Evolutionary conservation across 305 asterid species (phyloP), one percentile per base, ranked within the genome.

Genomic region (Striga hermonthica): DNA sequence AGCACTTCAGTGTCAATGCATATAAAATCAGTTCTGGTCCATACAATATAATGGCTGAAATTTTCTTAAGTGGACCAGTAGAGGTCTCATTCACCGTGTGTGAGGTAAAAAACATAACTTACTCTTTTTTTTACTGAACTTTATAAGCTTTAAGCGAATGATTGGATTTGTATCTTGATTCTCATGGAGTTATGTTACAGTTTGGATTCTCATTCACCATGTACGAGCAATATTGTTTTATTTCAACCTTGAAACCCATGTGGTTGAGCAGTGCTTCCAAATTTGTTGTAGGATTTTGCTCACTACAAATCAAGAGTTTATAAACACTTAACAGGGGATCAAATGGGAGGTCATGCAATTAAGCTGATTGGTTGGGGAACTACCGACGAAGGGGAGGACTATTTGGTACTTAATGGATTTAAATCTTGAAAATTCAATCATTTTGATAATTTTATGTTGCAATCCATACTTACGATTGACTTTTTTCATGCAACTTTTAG

Each of bases 341-440:
- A 14, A 60, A 76, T 92, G 86, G 98, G 97, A 65, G 97, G 95
- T 37, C 98, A 92, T 75, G 94, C 97, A 4, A 97, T 89, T 55
- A 92, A 92, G 79, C 84, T 92, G 63, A 87, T 92, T 11, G 98
- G 97, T 70, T 92, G 97, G 97, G 98, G 97, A 74, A 86, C 94
- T 48, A 57, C 80, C 3, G 89, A 80, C 8, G 81, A 75, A 34
- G 98, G 98, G 66, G 95, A 86, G 75, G 90, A 89, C 78, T 92
- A 89, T 62, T 92, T 97, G 98, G 97, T 92, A 81, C 36, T 35
- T 50, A 34, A 22, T 60, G 14, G 16, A 5, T 13, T 22, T 13
- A 52, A 39, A 45, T 62, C 63, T 40, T 50, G 31, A 38, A 16
- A 54, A 53, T 66, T 81, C 31, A 28, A 67, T 15, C 9, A 15